Base-by-base conservation (phyloP, 805 yeast species). In the Lipomyces lipofer region DNA sequence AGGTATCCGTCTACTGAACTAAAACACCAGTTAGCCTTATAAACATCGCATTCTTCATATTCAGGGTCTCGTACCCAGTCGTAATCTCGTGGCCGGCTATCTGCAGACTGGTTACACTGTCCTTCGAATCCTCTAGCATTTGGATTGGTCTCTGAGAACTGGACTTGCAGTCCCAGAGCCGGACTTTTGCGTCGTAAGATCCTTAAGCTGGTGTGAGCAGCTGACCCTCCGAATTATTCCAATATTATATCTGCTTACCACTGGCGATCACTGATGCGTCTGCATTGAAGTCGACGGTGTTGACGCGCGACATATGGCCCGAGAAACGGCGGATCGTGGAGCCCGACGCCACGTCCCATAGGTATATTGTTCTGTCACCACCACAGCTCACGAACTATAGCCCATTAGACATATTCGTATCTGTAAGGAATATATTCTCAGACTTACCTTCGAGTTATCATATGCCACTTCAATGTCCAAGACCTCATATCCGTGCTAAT, bases 91-190 rank as follows among this genome's bases (percentile, higher is more conserved):
- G 43, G 3, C 51, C 58, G 2, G 50, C 38, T 2, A 68, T 52
- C 8, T 35, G 53, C 7, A 70, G 65, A 8, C 57, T 43, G 8
- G 69, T 55, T 1, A 70, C 63, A n/a, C 69, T 62, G 47, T 72
- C 78, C 32, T 56, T 52, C 47, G 72, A 67, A 9, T 71, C 72
- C 1, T 55, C 51, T 19, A 72, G 67, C 13, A 62, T 53, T 58
- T 75, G 78, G 0, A 73, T 58, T 1, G 78, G 77, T 19, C 52
- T 64, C 25, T 40, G 40, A 1, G 54, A 40, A 1, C 52, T 27
- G 2, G 68, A 52, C 33, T 69, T 51, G 25, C 56, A 38, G 54
- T 70, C 74, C 74, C 74, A 70, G 5, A 69, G 45, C 22, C 67
- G 60, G 15, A 68, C 72, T 1, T 64, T 61, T 6, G 68, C 61